Evolutionary conservation across 306 rosid genomes (phyloP), one percentile per base, ranked within the genome.

Genomic region (Pterocarpus macrocarpus): DNA sequence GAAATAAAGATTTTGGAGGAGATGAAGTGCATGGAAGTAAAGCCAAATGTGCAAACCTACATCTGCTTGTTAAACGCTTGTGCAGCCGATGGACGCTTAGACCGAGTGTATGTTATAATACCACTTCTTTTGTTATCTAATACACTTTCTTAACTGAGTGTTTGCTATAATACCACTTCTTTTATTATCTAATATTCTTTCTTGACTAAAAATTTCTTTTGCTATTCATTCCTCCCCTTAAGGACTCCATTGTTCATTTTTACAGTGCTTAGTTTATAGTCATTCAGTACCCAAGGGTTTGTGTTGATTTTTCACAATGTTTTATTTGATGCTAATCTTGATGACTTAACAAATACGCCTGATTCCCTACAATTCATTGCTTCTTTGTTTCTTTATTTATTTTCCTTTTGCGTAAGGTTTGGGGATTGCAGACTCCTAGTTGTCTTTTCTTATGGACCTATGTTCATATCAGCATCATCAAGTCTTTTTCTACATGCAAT

Each of bases 41-140:
- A 92, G 90, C 98, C 99, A 61, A 89, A 82, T 85, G 86, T 86
- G 17, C 97, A 90, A 73, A 93, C 98, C 53, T 95, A 86, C 81
- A 74, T 90, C 84, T 95, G 98, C 86, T 89, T 95, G 73, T 90
- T 95, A n/a, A 85, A 93, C 81, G 92, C 98, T 56, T 95, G 96
- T 80, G 99, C 99, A 58, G 88, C 97, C 13, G 80, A 88, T 64
- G 99, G 97, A 69, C 90, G 94, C 59, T 22, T 90, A 53, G 98
- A 95, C 85, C 88, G 83, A 85, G 99, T 89, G 98, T 95, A 95
- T 86, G 96, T 56, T 69, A 64, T n/a, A 15, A 33, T 68, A 14
- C 80, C 10, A 4, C 72, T 70, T 59, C 64, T 80, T 43, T 57
- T 49, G 39, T 14, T 2, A 65, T 45, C 62, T 53, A 61, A 38